Conservation (phyloP, 2,329 filamentous ascomycete species). For the Zarea fungicola region DNA sequence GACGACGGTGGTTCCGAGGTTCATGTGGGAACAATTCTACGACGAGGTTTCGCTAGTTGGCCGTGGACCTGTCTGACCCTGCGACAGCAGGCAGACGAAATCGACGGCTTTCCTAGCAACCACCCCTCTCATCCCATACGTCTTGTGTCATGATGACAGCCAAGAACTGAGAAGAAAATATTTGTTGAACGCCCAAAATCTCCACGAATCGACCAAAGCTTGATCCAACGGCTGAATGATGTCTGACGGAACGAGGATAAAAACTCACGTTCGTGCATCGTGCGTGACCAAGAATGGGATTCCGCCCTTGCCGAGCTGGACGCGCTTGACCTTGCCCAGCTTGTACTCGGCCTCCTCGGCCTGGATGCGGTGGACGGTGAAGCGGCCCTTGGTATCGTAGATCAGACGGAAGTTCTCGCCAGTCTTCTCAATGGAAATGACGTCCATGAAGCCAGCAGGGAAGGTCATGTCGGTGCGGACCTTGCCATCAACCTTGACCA, state of each 20-base stretch:
- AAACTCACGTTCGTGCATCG: slow-evolving; percentile 99
- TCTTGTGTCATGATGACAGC: background rate
- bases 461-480: slow-evolving; percentile 98
- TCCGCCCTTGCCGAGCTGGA: slow-evolving; percentile 98
- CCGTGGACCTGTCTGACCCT: slow-evolving; percentile 7
- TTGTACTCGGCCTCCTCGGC: slow-evolving; percentile 99
- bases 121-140: background rate
- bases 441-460: slow-evolving; percentile 98
- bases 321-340: slow-evolving; percentile 99
- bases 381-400: slow-evolving; percentile 99
- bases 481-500: slow-evolving; percentile 99
- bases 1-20: slow-evolving; percentile 2
- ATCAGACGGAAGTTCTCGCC: slow-evolving; percentile 99
- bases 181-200: slow-evolving; percentile 10
- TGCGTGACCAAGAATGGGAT: slow-evolving; percentile 99
- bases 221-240: slow-evolving; percentile 99
- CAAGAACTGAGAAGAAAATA: background rate
- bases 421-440: slow-evolving; percentile 99
- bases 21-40: slow-evolving; percentile 6
- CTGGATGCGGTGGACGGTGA: slow-evolving; percentile 99
- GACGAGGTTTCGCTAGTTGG: slow-evolving; percentile 1
- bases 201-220: slow-evolving; percentile 74
- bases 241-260: slow-evolving; percentile 57
- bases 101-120: background rate
- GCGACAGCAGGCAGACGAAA: slow-evolving; percentile 10